Conservation (phyloP, 2,329 filamentous ascomycete genomes). For the Alternaria infectoria region DNA sequence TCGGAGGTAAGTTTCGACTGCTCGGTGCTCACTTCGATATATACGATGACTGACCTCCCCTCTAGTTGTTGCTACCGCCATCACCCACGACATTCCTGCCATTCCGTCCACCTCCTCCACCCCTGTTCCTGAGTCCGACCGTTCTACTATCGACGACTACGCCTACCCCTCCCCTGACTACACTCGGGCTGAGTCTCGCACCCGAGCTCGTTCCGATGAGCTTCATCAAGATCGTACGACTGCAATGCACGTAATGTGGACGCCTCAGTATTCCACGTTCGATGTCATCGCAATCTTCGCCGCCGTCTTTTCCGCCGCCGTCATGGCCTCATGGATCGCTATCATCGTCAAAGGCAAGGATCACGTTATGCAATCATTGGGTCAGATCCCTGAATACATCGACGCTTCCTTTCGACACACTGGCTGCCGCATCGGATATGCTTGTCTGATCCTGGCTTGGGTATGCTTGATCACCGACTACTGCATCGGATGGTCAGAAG, state of each 20-base stretch:
- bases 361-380: not conserved
- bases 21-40: not conserved
- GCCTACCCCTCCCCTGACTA: not conserved
- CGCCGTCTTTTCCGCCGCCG: not conserved
- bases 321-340: not conserved
- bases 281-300: not conserved
- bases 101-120: not conserved
- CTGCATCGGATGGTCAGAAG: not conserved
- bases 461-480: not conserved
- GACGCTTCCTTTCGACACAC: not conserved
- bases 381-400: not conserved
- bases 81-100: not conserved
- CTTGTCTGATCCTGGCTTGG: not conserved
- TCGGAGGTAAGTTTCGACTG: conserved; percentile 5
- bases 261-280: not conserved
- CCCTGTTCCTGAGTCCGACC: not conserved
- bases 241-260: not conserved
- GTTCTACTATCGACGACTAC: not conserved
- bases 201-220: not conserved
- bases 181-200: not conserved
- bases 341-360: not conserved
- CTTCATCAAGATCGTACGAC: not conserved
- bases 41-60: not conserved
- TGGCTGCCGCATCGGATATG: not conserved
- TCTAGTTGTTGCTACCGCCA: conserved; percentile 4